These are phyloP conservation scores for Phytophthora hibernalis DNA, from an alignment of 352 stramenopile species.

Conservation along the genomic window DNA sequence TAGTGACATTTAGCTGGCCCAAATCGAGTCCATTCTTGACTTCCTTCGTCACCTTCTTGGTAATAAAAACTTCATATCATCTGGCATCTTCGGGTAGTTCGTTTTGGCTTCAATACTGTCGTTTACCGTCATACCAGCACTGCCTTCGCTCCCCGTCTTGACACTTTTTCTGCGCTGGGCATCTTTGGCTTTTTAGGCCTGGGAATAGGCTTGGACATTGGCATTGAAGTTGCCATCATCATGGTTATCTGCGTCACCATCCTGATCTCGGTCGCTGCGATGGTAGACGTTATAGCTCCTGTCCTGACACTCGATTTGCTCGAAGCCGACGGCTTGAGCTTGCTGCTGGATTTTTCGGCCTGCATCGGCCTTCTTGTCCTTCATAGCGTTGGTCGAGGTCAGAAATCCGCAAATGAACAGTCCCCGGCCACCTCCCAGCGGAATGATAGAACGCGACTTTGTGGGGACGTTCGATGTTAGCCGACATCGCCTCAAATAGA, in stretches of 20 bases:
- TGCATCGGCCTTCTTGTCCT: background rate
- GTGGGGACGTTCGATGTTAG: no score
- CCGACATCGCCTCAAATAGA: no score
- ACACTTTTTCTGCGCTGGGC: no score
- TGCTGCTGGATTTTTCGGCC: background rate
- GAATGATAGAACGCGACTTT: no score
- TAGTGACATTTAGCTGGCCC: background rate
- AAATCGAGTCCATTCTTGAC: background rate
- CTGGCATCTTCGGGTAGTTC: background rate
- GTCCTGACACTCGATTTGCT: background rate
- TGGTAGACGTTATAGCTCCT: background rate
- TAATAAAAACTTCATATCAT: background rate
- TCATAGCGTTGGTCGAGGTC: background rate
- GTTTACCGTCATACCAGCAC: no score
- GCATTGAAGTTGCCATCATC: background rate
- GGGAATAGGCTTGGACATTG: background rate
- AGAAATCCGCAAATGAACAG: background rate
- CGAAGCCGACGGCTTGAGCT: background rate
- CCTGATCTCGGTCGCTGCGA: background rate
- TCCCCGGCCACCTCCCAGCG: no score
- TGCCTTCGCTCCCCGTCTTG: no score
- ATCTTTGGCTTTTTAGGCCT: background rate
- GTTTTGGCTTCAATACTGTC: background rate
- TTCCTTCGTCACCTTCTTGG: slow-evolving; percentile 1
- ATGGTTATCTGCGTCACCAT: background rate